Evolutionary conservation across 495 filamentous ascomycete genomes (phyloP), one percentile per base, ranked within the genome.

Genomic region (Penicillium paxilli): DNA sequence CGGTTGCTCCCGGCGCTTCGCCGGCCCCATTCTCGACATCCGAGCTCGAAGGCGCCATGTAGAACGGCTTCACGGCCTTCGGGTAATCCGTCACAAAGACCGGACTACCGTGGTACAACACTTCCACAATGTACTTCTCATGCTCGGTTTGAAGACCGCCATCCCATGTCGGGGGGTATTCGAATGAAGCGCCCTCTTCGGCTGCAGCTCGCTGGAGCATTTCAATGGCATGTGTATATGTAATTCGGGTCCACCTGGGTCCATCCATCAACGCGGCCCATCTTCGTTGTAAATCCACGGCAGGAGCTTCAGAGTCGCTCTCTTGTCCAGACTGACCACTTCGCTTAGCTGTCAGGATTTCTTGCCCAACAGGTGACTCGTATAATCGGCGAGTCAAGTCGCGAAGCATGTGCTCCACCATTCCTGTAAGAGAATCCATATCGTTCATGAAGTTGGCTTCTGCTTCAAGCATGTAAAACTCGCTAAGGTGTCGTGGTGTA

Each of bases 381-480:
- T 75, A 84, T 41, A 88, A 71, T 22, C 70, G 73, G 44, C 66
- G 69, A 1, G 78, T 83, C 28, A 95, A 63, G 52, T 81, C 72
- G 17, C 83, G 80, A 22, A 96, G 77, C 77, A 94, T 83, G 52
- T 85, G 71, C 69, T 98, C 90, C n/a, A 89, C 80, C 8, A 94
- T 64, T 52, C 85, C 76, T 77, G 96, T 92, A 52, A 98, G 78
- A 8, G 77, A 73, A 37, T 77, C 71, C 19, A 96, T 69, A 44
- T 84, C 77, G 24, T 89, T 75, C 47, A 87, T 84, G 67, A 96
- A 96, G 66, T 81, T 85, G 47, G 89, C 72, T 70, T 98, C 94
- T 7, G 85, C 92, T 71, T 98, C 94, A 2, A 98, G 82, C 94
- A 98, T 98, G 72, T 97, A 98, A 68, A 98, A 98, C 62, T 98